These are phyloP conservation scores for Thalassiosira mediterranea DNA, from an alignment of 352 stramenopile species.

Conservation along the genomic window DNA sequence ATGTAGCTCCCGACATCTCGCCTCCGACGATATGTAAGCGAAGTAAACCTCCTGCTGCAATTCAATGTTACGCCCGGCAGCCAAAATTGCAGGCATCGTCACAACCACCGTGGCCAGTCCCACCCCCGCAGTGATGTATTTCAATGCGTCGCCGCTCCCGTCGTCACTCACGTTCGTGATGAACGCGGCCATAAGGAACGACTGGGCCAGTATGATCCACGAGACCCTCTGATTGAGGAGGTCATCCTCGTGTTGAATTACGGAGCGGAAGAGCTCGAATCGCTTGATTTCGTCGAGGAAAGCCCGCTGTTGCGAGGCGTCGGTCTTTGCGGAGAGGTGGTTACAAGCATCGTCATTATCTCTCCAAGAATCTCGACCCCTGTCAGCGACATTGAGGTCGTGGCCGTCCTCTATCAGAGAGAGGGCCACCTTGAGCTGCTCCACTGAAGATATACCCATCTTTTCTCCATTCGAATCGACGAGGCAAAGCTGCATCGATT, in stretches of 20 bases:
- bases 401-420: conserved; percentile 2
- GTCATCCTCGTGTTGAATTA: conserved; percentile 62
- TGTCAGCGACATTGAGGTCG: not conserved
- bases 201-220: conserved; percentile 60
- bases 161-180: conserved; percentile 34
- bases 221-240: conserved; percentile 57
- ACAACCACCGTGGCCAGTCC: conserved; percentile 49
- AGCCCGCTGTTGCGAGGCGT: conserved; percentile 11
- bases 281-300: conserved; percentile 38
- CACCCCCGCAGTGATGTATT: conserved; percentile 49
- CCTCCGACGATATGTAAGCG: conserved; percentile 26
- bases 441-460: conserved; percentile 21
- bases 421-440: conserved; percentile 23
- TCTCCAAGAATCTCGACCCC: too few species aligned
- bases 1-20: conserved; percentile 34
- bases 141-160: conserved; percentile 20
- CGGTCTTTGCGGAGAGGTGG: conserved; percentile 3
- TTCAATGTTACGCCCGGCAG: conserved; percentile 52
- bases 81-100: conserved; percentile 46
- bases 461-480: conserved; percentile 19
- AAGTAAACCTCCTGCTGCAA: conserved; percentile 62
- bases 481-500: conserved; percentile 14
- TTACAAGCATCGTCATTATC: not conserved
- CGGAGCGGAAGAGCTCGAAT: conserved; percentile 54
- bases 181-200: conserved; percentile 58